Evolutionary conservation across 2,329 filamentous ascomycete genomes (phyloP).

Genomic region (Elsinoe fawcettii): DNA sequence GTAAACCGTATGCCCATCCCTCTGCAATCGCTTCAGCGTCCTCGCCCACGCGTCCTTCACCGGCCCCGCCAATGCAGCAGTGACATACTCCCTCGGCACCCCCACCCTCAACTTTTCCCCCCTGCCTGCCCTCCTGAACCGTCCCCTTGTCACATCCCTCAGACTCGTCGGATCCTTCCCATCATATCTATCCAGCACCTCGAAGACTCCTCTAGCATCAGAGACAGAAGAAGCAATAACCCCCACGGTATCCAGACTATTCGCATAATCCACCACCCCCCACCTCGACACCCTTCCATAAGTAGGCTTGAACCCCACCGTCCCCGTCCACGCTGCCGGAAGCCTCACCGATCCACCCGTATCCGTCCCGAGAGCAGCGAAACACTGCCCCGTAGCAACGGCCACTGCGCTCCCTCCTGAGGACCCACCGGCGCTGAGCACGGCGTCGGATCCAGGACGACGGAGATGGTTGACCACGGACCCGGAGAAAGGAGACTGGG

Average conservation of each 20-base stretch:
- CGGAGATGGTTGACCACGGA: conserved; percentile 50
- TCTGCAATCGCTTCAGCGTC: conserved; percentile 52
- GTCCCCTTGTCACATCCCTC: conserved; percentile 45
- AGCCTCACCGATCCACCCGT: conserved; percentile 84
- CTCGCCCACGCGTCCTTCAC: conserved; percentile 64
- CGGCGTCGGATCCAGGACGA: conserved; percentile 19
- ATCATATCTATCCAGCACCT: conserved; percentile 54
- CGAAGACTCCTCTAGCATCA: conserved; percentile 39
- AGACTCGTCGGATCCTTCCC: conserved; percentile 68
- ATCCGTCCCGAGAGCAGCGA: conserved; percentile 78
- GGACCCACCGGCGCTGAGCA: conserved; percentile 71
- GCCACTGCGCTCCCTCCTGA: conserved; percentile 90
- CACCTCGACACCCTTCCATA: conserved; percentile 81
- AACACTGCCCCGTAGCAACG: conserved; percentile 57
- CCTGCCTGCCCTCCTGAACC: not conserved
- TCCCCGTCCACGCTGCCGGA: conserved; percentile 77
- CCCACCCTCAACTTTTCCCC: conserved; percentile 44
- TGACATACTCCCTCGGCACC: conserved; percentile 73
- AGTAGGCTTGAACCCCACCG: conserved; percentile 82
- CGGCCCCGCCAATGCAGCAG: conserved; percentile 63
- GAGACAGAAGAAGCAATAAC: conserved; percentile 55
- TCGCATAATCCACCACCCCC: conserved; percentile 85
- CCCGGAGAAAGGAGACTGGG: conserved; percentile 59
- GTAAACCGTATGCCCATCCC: conserved; percentile 62
- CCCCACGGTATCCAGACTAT: conserved; percentile 85